A percentile compares a stretch with the other conserved stretches of the same genome.
These are phyloP conservation scores for Cucumis melo DNA, from an alignment of 306 rosid species.

Conservation along the genomic window DNA sequence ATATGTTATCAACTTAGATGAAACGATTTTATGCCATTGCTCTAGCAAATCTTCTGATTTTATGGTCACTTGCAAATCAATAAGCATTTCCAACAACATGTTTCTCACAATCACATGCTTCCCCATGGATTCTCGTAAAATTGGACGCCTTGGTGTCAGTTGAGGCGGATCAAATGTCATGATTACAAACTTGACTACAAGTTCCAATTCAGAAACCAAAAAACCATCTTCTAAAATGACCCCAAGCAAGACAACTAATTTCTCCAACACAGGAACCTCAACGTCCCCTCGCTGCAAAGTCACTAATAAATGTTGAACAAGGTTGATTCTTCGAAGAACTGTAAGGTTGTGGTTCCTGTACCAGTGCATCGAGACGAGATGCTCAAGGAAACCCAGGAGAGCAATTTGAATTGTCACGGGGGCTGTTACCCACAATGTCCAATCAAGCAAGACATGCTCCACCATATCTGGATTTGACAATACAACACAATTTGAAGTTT, in stretches of 20 bases:
- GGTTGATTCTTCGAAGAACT: slow-evolving; percentile 76
- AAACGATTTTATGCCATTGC: slow-evolving; percentile 97
- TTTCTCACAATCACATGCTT: slow-evolving; percentile 97
- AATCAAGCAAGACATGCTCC: slow-evolving; percentile 94
- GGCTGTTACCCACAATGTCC: slow-evolving; percentile 97
- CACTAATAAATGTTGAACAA: slow-evolving; percentile 94
- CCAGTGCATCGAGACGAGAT: slow-evolving; percentile 99
- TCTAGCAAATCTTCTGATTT: slow-evolving; percentile 85
- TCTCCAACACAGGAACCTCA: slow-evolving; percentile 94
- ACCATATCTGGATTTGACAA: slow-evolving; percentile 99
- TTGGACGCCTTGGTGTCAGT: slow-evolving; percentile 39
- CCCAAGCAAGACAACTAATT: slow-evolving; percentile 91
- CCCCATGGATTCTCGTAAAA: slow-evolving; percentile 89
- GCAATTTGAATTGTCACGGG: slow-evolving; percentile 82
- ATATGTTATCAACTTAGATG: slow-evolving; percentile 89
- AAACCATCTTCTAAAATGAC: slow-evolving; percentile 96
- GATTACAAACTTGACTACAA: slow-evolving; percentile 89
- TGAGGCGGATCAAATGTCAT: slow-evolving; percentile 99
- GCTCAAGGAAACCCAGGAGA: slow-evolving; percentile 89
- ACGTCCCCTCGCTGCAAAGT: slow-evolving; percentile 98
- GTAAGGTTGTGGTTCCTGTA: slow-evolving; percentile 94
- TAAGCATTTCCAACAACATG: slow-evolving; percentile 95
- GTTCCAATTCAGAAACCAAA: slow-evolving; percentile 84
- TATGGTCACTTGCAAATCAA: slow-evolving; percentile 93
- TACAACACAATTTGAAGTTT: slow-evolving; percentile 96